phyloP scores from a whole-genome alignment of 768 basidiomycete genomes.

The Podaxis sp. region DNA sequence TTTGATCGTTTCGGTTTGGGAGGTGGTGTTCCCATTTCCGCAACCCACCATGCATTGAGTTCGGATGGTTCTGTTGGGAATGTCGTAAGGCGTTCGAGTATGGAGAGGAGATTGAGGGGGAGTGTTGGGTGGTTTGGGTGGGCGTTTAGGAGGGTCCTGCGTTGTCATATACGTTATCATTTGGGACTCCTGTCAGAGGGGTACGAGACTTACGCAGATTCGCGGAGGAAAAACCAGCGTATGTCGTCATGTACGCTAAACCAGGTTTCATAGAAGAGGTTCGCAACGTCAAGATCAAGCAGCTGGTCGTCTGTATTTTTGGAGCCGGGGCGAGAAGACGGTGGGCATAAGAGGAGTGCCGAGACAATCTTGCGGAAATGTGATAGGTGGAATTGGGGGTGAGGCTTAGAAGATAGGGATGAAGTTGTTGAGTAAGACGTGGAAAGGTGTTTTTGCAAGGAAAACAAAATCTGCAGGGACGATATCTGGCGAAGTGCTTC shows the following conservation, averaged over 20 bases:
- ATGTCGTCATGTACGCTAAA: constrained; percentile 79
- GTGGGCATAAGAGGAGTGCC: constrained; percentile 60
- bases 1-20: constrained; percentile 45
- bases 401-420: constrained; percentile 27
- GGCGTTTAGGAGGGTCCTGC: constrained; percentile 30
- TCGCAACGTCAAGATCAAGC: constrained; percentile 58
- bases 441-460: constrained; percentile 77
- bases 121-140: constrained; percentile 33
- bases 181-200: not conserved
- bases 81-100: constrained; percentile 65
- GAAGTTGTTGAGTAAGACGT: constrained; percentile 48
- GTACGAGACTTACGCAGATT: constrained; percentile 55
- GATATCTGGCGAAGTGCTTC: constrained; percentile 46
- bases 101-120: constrained; percentile 49
- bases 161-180: not conserved
- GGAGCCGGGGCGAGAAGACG: constrained; percentile 36
- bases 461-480: constrained; percentile 72
- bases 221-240: constrained; percentile 86
- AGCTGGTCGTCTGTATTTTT: constrained; percentile 27
- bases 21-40: constrained; percentile 60
- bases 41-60: constrained; percentile 77
- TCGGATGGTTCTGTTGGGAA: constrained; percentile 73
- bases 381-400: constrained; percentile 65
- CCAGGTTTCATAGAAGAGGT: constrained; percentile 68
- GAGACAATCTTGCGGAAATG: constrained; percentile 66